Percentiles rank a stretch among this genome's conserved stretches.
Evolutionary conservation across 768 basidiomycete species (phyloP).

Genomic region (Tulasnella sp.): DNA sequence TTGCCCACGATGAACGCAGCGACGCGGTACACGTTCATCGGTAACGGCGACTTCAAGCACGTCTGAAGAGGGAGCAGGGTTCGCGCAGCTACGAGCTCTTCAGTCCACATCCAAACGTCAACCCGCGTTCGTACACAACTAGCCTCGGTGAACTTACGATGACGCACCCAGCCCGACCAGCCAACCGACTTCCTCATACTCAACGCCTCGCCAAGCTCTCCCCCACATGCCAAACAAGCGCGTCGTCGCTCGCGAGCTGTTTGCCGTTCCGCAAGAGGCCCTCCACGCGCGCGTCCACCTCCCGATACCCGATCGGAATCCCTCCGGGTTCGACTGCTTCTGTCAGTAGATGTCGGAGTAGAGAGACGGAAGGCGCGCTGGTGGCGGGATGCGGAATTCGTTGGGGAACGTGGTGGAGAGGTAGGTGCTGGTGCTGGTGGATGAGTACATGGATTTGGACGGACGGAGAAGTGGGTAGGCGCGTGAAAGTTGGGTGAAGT

Average conservation of each 20-base stretch:
- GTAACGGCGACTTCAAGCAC: slow-evolving; percentile 44
- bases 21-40: slow-evolving; percentile 60
- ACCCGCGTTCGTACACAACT: background rate
- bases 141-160: slow-evolving; percentile 43
- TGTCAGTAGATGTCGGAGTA: slow-evolving; percentile 84
- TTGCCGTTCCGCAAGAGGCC: slow-evolving; percentile 46
- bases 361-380: slow-evolving; percentile 36
- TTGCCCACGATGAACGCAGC: slow-evolving; percentile 61
- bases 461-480: too few relatives aligned
- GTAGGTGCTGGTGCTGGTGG: background rate
- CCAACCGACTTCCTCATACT: slow-evolving; percentile 61
- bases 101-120: slow-evolving; percentile 32
- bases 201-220: slow-evolving; percentile 45
- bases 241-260: slow-evolving; percentile 33
- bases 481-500: too few relatives aligned
- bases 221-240: slow-evolving; percentile 49
- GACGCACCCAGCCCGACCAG: slow-evolving; percentile 58
- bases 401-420: slow-evolving; percentile 11
- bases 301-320: slow-evolving; percentile 65
- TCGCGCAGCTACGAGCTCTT: slow-evolving; percentile 43
- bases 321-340: slow-evolving; percentile 71
- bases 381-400: slow-evolving; percentile 20
- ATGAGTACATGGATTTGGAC: background rate
- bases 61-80: slow-evolving; percentile 38
- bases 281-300: slow-evolving; percentile 73